A percentile compares a stretch with the other conserved stretches of the same genome.
phyloP scores from a whole-genome alignment of 1,139 yeast genomes.

The Yarrowia galli region DNA sequence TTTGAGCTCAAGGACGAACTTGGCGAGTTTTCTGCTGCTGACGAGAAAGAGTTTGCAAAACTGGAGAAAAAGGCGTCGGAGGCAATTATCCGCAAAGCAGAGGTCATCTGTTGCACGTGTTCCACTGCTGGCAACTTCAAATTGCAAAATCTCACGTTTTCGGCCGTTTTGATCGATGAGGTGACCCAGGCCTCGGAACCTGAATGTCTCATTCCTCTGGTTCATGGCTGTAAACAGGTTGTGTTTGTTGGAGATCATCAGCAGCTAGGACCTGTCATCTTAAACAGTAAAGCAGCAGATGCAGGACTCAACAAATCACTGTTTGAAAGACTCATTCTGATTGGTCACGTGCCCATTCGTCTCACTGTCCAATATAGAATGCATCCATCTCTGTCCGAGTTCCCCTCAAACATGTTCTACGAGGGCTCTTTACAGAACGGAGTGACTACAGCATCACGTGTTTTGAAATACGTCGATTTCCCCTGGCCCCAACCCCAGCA shows the following conservation, averaged over 20 bases:
- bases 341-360: slow-evolving; percentile 86
- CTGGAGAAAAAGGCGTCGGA: slow-evolving; percentile 59
- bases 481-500: slow-evolving; percentile 87
- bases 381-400: slow-evolving; percentile 89
- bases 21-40: slow-evolving; percentile 72
- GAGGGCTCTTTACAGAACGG: slow-evolving; percentile 94
- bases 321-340: slow-evolving; percentile 82
- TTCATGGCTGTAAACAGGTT: slow-evolving; percentile 87
- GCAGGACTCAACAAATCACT: slow-evolving; percentile 87
- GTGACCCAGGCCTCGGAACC: slow-evolving; percentile 96
- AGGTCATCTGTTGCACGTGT: slow-evolving; percentile 90
- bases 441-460: slow-evolving; percentile 76
- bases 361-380: slow-evolving; percentile 93
- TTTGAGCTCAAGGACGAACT: slow-evolving; percentile 64
- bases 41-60: slow-evolving; percentile 57
- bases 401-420: slow-evolving; percentile 90
- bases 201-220: slow-evolving; percentile 85
- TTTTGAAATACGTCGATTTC: slow-evolving; percentile 61
- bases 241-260: slow-evolving; percentile 94
- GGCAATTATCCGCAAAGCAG: slow-evolving; percentile 63
- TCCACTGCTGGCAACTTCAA: slow-evolving; percentile 87
- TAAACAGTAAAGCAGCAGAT: slow-evolving; percentile 79
- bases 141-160: slow-evolving; percentile 61
- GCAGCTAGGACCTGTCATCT: slow-evolving; percentile 90
- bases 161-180: slow-evolving; percentile 87